These are phyloP conservation scores for Phytophthora aleatoria DNA, from an alignment of 352 stramenopile genomes.

Conservation along the genomic window DNA sequence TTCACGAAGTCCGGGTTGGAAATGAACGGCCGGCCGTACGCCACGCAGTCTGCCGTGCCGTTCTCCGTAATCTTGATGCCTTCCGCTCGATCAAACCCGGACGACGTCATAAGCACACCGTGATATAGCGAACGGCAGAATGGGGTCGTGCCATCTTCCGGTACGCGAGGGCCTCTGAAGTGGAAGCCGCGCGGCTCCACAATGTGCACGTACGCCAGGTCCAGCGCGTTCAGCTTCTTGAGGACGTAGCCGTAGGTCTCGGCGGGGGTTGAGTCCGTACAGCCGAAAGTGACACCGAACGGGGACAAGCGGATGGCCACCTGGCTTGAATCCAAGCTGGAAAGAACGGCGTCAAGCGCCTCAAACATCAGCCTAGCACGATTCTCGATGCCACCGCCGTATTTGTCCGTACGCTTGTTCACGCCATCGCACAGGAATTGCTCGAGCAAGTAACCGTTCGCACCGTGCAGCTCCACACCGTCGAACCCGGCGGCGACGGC, in stretches of 20 bases:
- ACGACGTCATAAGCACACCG: conserved; percentile 56
- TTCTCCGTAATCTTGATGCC: conserved; percentile 40
- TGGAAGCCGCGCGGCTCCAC: conserved; percentile 57
- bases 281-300: conserved; percentile 43
- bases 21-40: conserved; percentile 70
- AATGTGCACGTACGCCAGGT: conserved; percentile 61
- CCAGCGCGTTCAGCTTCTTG: conserved; percentile 36
- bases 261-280: conserved; percentile 40
- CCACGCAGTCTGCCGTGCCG: conserved; percentile 51
- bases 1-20: conserved; percentile 68
- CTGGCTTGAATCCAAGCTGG: conserved; percentile 39
- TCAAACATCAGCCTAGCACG: conserved; percentile 70
- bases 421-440: conserved; percentile 40
- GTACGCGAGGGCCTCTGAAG: conserved; percentile 33
- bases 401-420: conserved; percentile 35
- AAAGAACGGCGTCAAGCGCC: conserved; percentile 55
- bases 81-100: conserved; percentile 46
- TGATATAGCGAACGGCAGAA: conserved; percentile 54
- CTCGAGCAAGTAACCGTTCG: conserved; percentile 38
- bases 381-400: conserved; percentile 82
- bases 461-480: conserved; percentile 36
- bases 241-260: conserved; percentile 48
- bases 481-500: conserved; percentile 37
- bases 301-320: conserved; percentile 50
- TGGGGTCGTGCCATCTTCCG: conserved; percentile 41